Percentiles rank a stretch among this genome's conserved stretches.
These are phyloP conservation scores for Sphagnum magellanicum DNA, from an alignment of 228 moss, liverwort and hornwort genomes.

Conservation along the genomic window DNA sequence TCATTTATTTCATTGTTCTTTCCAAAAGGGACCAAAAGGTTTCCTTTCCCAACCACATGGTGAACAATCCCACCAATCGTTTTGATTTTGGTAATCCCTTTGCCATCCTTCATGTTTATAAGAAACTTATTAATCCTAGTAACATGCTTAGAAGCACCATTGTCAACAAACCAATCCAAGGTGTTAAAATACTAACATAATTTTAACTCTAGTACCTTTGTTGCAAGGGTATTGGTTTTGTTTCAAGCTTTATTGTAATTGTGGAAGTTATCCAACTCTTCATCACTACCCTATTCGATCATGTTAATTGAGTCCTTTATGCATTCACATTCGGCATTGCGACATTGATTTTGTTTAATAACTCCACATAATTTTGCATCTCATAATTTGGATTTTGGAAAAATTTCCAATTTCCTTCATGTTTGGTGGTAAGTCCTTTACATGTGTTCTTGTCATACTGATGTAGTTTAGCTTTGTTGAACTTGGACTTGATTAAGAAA, in stretches of 20 bases:
- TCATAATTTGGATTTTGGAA: background rate
- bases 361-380: background rate
- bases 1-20: constrained; percentile 1
- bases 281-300: background rate
- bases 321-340: background rate
- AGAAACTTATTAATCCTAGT: background rate
- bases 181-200: background rate
- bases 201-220: background rate
- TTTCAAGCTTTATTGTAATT: background rate
- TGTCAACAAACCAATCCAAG: background rate
- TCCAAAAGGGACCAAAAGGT: background rate
- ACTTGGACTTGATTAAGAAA: background rate
- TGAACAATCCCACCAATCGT: background rate
- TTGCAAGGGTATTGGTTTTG: background rate
- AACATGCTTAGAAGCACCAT: background rate
- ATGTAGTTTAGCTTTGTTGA: background rate
- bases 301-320: background rate
- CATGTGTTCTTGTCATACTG: background rate
- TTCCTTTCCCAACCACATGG: background rate
- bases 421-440: background rate
- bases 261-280: background rate
- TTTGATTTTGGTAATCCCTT: background rate
- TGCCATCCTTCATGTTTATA: background rate
- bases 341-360: background rate
- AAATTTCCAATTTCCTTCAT: background rate